Base-by-base conservation (phyloP, 73 alveolate species). In the Urostyla sp. region DNA sequence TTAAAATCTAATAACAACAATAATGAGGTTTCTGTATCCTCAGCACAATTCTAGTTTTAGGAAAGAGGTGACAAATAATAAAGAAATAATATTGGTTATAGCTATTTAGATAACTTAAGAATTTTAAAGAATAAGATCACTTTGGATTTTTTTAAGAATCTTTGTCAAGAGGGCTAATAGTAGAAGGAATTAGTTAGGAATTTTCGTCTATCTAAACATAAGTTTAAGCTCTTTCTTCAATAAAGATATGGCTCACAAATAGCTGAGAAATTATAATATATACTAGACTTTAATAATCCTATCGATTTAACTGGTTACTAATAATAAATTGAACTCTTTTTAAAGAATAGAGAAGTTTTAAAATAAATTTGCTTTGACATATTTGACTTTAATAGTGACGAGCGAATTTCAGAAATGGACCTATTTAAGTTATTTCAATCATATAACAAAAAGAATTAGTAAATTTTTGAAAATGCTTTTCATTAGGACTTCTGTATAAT, bases 361-460 rank as follows among this genome's bases (percentile, higher is more conserved):
- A 63, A 40, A 27, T 3, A 43, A 44, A 31, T 63, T 63, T 13
- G 61, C 44, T 63, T 63, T 63, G 79, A 63, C 44, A 24, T 63
- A 3, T 63, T 20, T 40, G 79, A 63, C 26, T 63, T 63, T 24
- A 63, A 63, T 23, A 63, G 44, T 63, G 79, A 63, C 26, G 79
- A 60, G 13, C 37, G 44, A 31, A 36, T 63, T 10, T 16, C 79
- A 16, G 79, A 63, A 3, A 34, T 63, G 2, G 79, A 63, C 28
- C 20, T 63, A 1, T 63, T 63, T 40, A 63, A 63, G 31, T 23
- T 63, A 40, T 63, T 63, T 43, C 26, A 18, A 63, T 63, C 44
- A 16, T 63, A 43, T 50, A 63, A 60, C 31, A 63, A 63, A 31
- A 60, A 60, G 37, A 8, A 36, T 2, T 6, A 63, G 60, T 6